These are phyloP conservation scores for Lactifluus echinatus DNA, from an alignment of 768 basidiomycete species.

Conservation along the genomic window DNA sequence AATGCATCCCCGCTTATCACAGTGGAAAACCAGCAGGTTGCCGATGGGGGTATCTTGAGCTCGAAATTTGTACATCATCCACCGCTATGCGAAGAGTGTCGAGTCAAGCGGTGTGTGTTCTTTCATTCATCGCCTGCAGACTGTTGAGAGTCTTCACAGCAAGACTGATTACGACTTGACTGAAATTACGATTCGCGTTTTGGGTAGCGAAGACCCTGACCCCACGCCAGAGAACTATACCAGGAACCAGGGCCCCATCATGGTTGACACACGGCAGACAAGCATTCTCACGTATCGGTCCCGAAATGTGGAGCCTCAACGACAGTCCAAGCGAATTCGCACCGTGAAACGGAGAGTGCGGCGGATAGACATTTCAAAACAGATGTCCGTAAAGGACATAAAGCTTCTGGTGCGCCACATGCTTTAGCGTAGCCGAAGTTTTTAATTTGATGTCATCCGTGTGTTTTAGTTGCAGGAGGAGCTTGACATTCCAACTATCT, in stretches of 20 bases:
- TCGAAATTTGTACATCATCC: slow-evolving; percentile 25
- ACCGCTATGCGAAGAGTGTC: slow-evolving; percentile 18
- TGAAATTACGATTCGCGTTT: slow-evolving; percentile 50
- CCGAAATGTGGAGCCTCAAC: slow-evolving; percentile 32
- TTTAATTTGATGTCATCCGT: neutral
- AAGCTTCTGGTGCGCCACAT: slow-evolving; percentile 51
- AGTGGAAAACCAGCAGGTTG: slow-evolving; percentile 7
- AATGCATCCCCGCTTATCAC: slow-evolving; percentile 16
- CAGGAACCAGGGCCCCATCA: slow-evolving; percentile 20
- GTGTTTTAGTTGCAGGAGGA: slow-evolving; percentile 49
- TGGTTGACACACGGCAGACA: slow-evolving; percentile 16
- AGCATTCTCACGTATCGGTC: slow-evolving; percentile 30
- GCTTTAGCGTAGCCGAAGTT: neutral
- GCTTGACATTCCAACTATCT: slow-evolving; percentile 63
- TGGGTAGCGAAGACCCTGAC: slow-evolving; percentile 28
- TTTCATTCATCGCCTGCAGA: neutral
- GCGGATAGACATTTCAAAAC: slow-evolving; percentile 49
- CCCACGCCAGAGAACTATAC: slow-evolving; percentile 24
- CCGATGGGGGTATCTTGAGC: slow-evolving; percentile 12
- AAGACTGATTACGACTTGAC: slow-evolving; percentile 50
- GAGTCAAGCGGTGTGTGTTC: slow-evolving; percentile 18
- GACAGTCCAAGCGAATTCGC: slow-evolving; percentile 67
- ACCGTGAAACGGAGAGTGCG: slow-evolving; percentile 44
- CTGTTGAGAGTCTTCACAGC: slow-evolving; percentile 26
- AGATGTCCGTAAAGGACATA: slow-evolving; percentile 68